A percentile compares a stretch with the other conserved stretches of the same genome.
phyloP scores from a whole-genome alignment of 164 flowering plant species.

The Stephania cephalantha region DNA sequence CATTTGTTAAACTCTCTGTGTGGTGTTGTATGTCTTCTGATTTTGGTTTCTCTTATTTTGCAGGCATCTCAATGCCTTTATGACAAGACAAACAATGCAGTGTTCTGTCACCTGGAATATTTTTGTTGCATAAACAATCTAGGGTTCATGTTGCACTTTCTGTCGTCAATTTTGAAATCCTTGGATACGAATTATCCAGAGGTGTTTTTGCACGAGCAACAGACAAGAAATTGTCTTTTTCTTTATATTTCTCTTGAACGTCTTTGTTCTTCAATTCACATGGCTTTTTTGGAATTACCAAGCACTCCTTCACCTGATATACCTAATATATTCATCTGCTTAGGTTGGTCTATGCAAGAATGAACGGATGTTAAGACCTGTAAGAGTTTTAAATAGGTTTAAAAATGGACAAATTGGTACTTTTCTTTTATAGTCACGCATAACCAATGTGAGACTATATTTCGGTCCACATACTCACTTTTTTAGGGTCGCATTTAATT shows the following conservation, averaged over 20 bases:
- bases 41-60: constrained; percentile 9
- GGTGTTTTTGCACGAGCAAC: not conserved
- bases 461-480: too few species aligned
- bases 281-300: not conserved
- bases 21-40: constrained; percentile 5
- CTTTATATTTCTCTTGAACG: not conserved
- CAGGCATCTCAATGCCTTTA: constrained; percentile 58
- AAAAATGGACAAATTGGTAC: too few species aligned
- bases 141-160: not conserved
- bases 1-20: not conserved
- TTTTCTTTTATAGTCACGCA: too few species aligned
- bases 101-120: not conserved
- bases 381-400: too few species aligned
- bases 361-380: too few species aligned
- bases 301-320: not conserved
- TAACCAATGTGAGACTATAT: too few species aligned
- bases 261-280: not conserved
- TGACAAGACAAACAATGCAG: constrained; percentile 17
- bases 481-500: too few species aligned
- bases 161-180: constrained; percentile 2
- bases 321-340: too few species aligned
- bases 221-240: not conserved
- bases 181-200: not conserved
- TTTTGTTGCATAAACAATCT: constrained; percentile 9
- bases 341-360: too few species aligned